Conservation (phyloP, 1,284 basidiomycete species). For the Cryptococcus hybrid region DNA sequence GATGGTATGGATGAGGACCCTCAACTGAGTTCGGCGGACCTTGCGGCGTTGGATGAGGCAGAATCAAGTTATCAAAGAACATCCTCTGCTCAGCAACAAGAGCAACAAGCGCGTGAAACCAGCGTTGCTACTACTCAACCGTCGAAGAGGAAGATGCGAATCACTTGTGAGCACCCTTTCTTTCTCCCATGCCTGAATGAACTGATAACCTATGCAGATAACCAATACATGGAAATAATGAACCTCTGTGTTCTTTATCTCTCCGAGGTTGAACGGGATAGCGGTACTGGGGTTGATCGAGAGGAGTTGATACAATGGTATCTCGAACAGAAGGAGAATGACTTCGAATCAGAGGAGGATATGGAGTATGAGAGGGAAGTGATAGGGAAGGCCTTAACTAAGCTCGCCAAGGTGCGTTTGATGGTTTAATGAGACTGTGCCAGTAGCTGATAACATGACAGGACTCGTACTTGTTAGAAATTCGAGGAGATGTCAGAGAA, state of each 20-base stretch:
- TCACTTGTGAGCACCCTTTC: constrained; percentile 58
- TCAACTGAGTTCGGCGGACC: constrained; percentile 60
- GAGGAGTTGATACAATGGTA: constrained; percentile 97
- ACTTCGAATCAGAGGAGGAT: constrained; percentile 80
- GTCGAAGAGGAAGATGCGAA: constrained; percentile 73
- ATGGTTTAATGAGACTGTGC: constrained; percentile 20
- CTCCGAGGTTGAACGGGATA: constrained; percentile 70
- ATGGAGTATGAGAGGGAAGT: constrained; percentile 90
- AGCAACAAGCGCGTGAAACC: constrained; percentile 24
- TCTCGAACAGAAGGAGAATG: constrained; percentile 80
- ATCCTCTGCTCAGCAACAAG: constrained; percentile 52
- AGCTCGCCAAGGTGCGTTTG: constrained; percentile 74
- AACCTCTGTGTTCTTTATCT: constrained; percentile 78
- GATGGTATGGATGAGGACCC: constrained; percentile 40
- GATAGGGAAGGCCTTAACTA: constrained; percentile 82
- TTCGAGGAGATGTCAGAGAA: constrained; percentile 75
- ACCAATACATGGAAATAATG: constrained; percentile 89
- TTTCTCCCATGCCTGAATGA: neutral
- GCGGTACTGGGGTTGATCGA: constrained; percentile 73
- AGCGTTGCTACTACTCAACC: constrained; percentile 32
- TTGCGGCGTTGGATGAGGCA: constrained; percentile 52
- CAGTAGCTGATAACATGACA: constrained; percentile 30
- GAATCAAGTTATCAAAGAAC: constrained; percentile 40
- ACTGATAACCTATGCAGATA: constrained; percentile 53
- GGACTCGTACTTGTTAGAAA: constrained; percentile 80